Evolutionary conservation across 176 grass and related monocot species (phyloP).

Genomic region (Eleusine coracana): DNA sequence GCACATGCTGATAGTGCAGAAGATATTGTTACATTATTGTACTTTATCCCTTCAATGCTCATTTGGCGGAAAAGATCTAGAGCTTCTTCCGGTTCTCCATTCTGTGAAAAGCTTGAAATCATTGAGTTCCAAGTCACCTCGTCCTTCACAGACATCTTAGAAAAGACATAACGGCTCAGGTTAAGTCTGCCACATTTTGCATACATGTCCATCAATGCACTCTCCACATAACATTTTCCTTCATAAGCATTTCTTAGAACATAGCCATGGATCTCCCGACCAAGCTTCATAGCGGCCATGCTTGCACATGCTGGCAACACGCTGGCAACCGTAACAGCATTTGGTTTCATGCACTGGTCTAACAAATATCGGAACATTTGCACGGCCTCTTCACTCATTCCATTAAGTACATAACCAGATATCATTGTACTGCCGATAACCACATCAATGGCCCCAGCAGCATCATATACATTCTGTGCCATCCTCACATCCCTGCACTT

Average conservation of each 20-base stretch:
- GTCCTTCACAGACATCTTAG: slow-evolving; percentile 58
- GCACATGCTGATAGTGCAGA: slow-evolving; percentile 78
- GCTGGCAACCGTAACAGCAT: slow-evolving; percentile 64
- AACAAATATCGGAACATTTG: slow-evolving; percentile 63
- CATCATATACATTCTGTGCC: slow-evolving; percentile 75
- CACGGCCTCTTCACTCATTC: slow-evolving; percentile 61
- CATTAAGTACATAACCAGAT: slow-evolving; percentile 82
- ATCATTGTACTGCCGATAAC: slow-evolving; percentile 83
- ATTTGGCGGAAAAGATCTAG: slow-evolving; percentile 73
- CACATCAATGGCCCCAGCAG: slow-evolving; percentile 59
- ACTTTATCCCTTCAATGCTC: slow-evolving; percentile 63
- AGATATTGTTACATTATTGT: slow-evolving; percentile 71
- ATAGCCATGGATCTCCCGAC: slow-evolving; percentile 73
- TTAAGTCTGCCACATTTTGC: slow-evolving; percentile 82
- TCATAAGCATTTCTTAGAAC: slow-evolving; percentile 78
- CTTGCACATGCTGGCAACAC: slow-evolving; percentile 69
- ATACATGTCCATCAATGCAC: slow-evolving; percentile 84
- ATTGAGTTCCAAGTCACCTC: slow-evolving; percentile 89
- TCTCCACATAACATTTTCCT: slow-evolving; percentile 70
- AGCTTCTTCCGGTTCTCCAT: slow-evolving; percentile 75
- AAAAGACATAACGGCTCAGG: slow-evolving; percentile 72
- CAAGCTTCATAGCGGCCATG: slow-evolving; percentile 62
- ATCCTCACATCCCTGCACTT: slow-evolving; percentile 69
- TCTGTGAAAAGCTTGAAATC: slow-evolving; percentile 82
- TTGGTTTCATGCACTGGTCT: slow-evolving; percentile 64